A percentile compares a stretch with the other conserved stretches of the same genome.
Conservation (phyloP, 2,329 filamentous ascomycete genomes). For the Sarocladium strictum region DNA sequence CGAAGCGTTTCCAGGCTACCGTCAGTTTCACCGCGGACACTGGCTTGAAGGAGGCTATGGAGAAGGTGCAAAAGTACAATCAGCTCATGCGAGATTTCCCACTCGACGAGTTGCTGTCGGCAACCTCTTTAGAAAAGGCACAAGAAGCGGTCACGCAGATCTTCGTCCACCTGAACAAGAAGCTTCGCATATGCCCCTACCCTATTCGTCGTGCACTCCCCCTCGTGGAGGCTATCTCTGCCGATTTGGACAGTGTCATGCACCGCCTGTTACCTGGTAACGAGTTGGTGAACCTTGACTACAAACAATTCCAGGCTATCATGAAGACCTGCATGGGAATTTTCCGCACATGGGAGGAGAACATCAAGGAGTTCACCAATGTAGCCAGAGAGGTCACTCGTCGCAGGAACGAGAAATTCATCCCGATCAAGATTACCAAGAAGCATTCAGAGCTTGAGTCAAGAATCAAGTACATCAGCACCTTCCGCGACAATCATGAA, state of each 20-base stretch:
- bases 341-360: slow-evolving; percentile 91
- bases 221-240: slow-evolving; percentile 95
- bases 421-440: slow-evolving; percentile 91
- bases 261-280: slow-evolving; percentile 81
- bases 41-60: slow-evolving; percentile 89
- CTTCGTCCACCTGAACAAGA: slow-evolving; percentile 94
- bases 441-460: slow-evolving; percentile 86
- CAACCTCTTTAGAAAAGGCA: slow-evolving; percentile 81
- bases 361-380: slow-evolving; percentile 96
- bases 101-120: slow-evolving; percentile 87
- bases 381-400: slow-evolving; percentile 92
- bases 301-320: slow-evolving; percentile 78
- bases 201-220: slow-evolving; percentile 86
- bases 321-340: slow-evolving; percentile 81
- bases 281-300: slow-evolving; percentile 86
- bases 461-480: slow-evolving; percentile 85
- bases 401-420: slow-evolving; percentile 93
- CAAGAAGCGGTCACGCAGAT: slow-evolving; percentile 85
- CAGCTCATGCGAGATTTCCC: slow-evolving; percentile 98
- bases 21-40: slow-evolving; percentile 97
- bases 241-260: slow-evolving; percentile 80
- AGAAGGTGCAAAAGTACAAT: slow-evolving; percentile 97
- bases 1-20: slow-evolving; percentile 95
- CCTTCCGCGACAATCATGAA: slow-evolving; percentile 95
- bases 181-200: slow-evolving; percentile 92